These are phyloP conservation scores for Alternaria triticimaculans DNA, from an alignment of 2,329 filamentous ascomycete genomes.

Conservation along the genomic window DNA sequence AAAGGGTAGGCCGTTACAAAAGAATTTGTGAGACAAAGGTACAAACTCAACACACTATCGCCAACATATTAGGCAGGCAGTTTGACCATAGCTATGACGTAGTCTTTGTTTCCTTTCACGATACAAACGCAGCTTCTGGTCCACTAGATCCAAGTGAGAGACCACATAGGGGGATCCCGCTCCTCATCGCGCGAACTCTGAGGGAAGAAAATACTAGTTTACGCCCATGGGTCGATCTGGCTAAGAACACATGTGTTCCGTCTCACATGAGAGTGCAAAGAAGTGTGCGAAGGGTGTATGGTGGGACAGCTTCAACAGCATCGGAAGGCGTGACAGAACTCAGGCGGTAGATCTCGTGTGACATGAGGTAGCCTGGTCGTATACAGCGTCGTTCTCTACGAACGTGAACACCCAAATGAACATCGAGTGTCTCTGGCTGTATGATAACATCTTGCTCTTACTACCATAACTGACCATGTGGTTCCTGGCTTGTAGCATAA, in stretches of 20 bases:
- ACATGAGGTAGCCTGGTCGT: not conserved
- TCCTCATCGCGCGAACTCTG: not conserved
- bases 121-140: not conserved
- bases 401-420: not conserved
- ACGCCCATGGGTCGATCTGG: no score
- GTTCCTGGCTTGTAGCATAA: not conserved
- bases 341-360: not conserved
- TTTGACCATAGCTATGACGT: not conserved
- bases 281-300: no score
- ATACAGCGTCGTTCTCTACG: not conserved
- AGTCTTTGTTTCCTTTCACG: not conserved
- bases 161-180: not conserved
- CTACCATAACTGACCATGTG: not conserved
- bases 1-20: not conserved
- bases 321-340: not conserved
- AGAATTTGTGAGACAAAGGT: not conserved
- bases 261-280: no score
- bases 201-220: no score
- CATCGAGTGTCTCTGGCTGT: not conserved
- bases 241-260: no score
- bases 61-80: not conserved
- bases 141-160: not conserved
- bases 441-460: not conserved
- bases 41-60: not conserved
- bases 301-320: not conserved